Evolutionary conservation across 495 filamentous ascomycete species (phyloP).

Genomic region (Pyrenula massariospora): DNA sequence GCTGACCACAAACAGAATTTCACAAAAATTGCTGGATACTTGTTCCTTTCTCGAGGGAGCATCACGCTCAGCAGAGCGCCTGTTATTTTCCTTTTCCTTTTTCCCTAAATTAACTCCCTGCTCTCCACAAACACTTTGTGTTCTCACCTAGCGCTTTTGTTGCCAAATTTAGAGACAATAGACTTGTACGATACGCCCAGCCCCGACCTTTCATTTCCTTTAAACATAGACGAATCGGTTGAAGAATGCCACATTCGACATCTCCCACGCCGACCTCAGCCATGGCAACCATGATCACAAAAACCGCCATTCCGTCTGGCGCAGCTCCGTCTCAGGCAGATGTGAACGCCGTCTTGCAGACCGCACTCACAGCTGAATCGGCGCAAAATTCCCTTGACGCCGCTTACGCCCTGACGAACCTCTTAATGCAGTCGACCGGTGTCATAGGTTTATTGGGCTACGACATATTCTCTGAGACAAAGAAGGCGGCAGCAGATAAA

Average conservation of each 20-base stretch:
- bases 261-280: slow-evolving; percentile 44
- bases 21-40: too few relatives aligned
- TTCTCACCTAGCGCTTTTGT: too few relatives aligned
- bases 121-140: too few relatives aligned
- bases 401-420: slow-evolving; percentile 68
- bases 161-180: too few relatives aligned
- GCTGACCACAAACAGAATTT: too few relatives aligned
- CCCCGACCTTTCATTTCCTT: too few relatives aligned
- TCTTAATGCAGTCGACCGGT: slow-evolving; percentile 68
- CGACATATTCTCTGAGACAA: slow-evolving; percentile 54
- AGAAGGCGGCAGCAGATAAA: slow-evolving; percentile 87
- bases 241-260: slow-evolving; percentile 54
- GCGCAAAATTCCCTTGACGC: slow-evolving; percentile 82
- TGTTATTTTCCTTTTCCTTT: too few relatives aligned
- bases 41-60: too few relatives aligned
- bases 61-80: too few relatives aligned
- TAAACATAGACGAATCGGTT: too few relatives aligned
- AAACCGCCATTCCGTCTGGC: slow-evolving; percentile 27
- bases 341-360: slow-evolving; percentile 57
- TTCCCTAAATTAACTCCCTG: too few relatives aligned
- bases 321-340: slow-evolving; percentile 60
- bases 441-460: slow-evolving; percentile 64
- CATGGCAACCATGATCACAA: slow-evolving; percentile 51
- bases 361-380: slow-evolving; percentile 66
- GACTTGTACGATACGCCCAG: too few relatives aligned